Conservation (phyloP, 495 filamentous ascomycete genomes). For the Lophiotrema nucula region DNA sequence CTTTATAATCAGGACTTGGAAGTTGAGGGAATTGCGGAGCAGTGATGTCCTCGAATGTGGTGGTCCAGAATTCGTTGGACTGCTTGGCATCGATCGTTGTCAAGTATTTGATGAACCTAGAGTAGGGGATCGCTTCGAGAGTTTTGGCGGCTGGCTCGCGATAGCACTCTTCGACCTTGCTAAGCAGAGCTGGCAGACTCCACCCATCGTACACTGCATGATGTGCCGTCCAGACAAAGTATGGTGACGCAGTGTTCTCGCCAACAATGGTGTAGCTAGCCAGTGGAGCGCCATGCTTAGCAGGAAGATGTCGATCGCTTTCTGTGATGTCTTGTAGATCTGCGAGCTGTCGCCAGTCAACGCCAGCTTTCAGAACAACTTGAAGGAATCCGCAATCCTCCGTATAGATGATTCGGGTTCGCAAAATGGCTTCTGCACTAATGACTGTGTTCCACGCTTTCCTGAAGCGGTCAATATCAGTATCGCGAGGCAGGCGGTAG, state of each 20-base stretch:
- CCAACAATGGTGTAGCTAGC: constrained; percentile 27
- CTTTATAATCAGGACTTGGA: constrained; percentile 16
- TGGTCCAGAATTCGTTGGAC: constrained; percentile 23
- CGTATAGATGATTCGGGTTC: constrained; percentile 45
- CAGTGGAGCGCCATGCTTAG: constrained; percentile 12
- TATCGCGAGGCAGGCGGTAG: constrained; percentile 44
- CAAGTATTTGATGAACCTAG: constrained; percentile 25
- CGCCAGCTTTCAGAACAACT: constrained; percentile 30
- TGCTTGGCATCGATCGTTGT: constrained; percentile 12
- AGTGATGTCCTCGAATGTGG: constrained; percentile 9
- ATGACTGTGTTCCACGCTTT: constrained; percentile 49
- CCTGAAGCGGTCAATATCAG: constrained; percentile 48
- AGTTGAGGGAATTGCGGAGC: constrained; percentile 30
- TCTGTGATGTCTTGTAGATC: constrained; percentile 24
- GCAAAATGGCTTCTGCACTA: constrained; percentile 38
- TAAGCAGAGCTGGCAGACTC: constrained; percentile 37
- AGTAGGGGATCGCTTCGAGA: constrained; percentile 6
- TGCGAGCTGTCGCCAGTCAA: constrained; percentile 9
- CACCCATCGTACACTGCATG: constrained; percentile 71
- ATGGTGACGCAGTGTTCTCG: background rate
- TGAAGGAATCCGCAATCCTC: constrained; percentile 24
- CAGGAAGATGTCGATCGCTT: constrained; percentile 10
- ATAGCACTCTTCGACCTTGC: constrained; percentile 22
- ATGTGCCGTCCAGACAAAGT: constrained; percentile 53
- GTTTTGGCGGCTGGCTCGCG: background rate